phyloP scores from a whole-genome alignment of 2,329 filamentous ascomycete species.

The Ophiognomonia clavigignenti-juglandacearum region DNA sequence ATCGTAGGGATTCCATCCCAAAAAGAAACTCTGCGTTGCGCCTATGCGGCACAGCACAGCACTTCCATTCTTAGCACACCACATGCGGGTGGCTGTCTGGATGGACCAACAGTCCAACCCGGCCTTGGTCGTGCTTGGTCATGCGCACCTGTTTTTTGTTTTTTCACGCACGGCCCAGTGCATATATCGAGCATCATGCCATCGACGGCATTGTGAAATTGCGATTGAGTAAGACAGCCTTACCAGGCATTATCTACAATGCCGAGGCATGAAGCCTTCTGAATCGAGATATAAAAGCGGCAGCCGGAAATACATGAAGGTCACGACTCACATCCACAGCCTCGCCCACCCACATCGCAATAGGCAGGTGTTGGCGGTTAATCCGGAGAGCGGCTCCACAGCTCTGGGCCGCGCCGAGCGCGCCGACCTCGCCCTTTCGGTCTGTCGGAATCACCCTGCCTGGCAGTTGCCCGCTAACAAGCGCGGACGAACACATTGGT shows the following conservation, averaged over 20 bases:
- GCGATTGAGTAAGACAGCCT: too few relatives aligned
- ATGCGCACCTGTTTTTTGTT: too few relatives aligned
- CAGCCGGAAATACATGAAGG: constrained; percentile 6
- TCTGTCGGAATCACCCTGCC: not conserved
- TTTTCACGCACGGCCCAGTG: too few relatives aligned
- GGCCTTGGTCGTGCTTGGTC: too few relatives aligned
- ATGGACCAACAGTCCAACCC: too few relatives aligned
- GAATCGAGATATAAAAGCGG: constrained; percentile 1
- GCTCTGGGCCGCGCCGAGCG: not conserved
- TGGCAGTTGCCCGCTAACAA: not conserved
- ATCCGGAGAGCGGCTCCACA: not conserved
- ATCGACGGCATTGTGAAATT: too few relatives aligned
- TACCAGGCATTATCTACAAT: too few relatives aligned
- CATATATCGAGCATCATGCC: too few relatives aligned
- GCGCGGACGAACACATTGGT: not conserved
- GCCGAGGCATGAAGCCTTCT: not conserved
- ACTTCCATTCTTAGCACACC: not conserved
- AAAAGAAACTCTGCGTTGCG: not conserved
- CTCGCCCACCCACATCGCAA: not conserved
- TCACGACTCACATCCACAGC: constrained; percentile 5
- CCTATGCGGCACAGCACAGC: too few relatives aligned
- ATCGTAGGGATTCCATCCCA: not conserved
- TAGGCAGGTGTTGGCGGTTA: not conserved
- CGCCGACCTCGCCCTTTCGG: not conserved
- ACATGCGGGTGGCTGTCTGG: too few relatives aligned